Conservation (phyloP, 148 eudicot genomes). For the Amaranthus cruentus region DNA sequence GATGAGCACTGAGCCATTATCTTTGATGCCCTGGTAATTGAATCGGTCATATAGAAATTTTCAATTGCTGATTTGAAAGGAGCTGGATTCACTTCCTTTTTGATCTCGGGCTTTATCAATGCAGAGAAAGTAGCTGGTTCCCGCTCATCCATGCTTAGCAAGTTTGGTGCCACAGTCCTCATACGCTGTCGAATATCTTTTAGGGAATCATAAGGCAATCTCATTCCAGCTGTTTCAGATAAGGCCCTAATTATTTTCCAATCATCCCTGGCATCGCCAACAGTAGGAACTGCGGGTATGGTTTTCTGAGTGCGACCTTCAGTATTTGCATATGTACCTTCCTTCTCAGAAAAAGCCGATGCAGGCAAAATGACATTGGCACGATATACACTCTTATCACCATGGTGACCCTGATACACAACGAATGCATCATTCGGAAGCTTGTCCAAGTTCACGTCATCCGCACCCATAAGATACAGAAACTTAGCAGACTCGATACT, state of each 20-base stretch:
- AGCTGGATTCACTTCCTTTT: slow-evolving; percentile 34
- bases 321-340: slow-evolving; percentile 81
- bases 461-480: slow-evolving; percentile 90
- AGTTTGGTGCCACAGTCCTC: slow-evolving; percentile 77
- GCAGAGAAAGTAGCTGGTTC: slow-evolving; percentile 65
- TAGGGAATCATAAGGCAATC: slow-evolving; percentile 65
- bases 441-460: slow-evolving; percentile 71
- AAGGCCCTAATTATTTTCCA: slow-evolving; percentile 93
- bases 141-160: slow-evolving; percentile 66
- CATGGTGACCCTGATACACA: slow-evolving; percentile 98
- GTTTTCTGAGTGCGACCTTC: slow-evolving; percentile 87
- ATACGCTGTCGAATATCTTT: slow-evolving; percentile 56
- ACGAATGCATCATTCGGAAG: slow-evolving; percentile 81
- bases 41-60: slow-evolving; percentile 92
- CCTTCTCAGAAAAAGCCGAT: slow-evolving; percentile 88
- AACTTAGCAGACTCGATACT: slow-evolving; percentile 77
- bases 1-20: slow-evolving; percentile 97
- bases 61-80: slow-evolving; percentile 66
- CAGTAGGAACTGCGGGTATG: slow-evolving; percentile 89
- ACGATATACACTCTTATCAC: slow-evolving; percentile 80
- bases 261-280: slow-evolving; percentile 95
- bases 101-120: slow-evolving; percentile 53
- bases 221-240: slow-evolving; percentile 74
- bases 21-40: slow-evolving; percentile 95
- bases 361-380: slow-evolving; percentile 90